Percentiles rank a stretch among this genome's conserved stretches.
Conservation (phyloP, 2,329 filamentous ascomycete genomes). For the Hawksworthiomyces lignivorus region DNA sequence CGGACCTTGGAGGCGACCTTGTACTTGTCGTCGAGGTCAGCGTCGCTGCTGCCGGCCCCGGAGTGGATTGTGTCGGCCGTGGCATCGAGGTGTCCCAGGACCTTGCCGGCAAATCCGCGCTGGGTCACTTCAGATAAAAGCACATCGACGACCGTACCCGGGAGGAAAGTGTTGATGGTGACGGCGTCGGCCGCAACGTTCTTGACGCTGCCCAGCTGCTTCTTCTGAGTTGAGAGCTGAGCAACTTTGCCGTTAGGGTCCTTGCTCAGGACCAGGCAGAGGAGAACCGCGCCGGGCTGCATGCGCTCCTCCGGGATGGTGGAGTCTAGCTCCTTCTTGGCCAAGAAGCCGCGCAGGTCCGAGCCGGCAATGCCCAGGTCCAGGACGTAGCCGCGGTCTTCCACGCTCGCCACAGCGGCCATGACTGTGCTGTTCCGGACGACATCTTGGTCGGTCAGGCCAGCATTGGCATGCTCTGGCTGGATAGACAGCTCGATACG, state of each 20-base stretch:
- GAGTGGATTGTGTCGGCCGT: slow-evolving; percentile 90
- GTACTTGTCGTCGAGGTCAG: slow-evolving; percentile 68
- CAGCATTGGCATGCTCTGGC: slow-evolving; percentile 69
- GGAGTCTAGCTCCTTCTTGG: slow-evolving; percentile 70
- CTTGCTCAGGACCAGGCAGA: slow-evolving; percentile 73
- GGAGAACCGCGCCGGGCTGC: slow-evolving; percentile 74
- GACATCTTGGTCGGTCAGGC: slow-evolving; percentile 64
- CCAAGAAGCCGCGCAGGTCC: slow-evolving; percentile 72
- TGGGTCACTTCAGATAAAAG: slow-evolving; percentile 68
- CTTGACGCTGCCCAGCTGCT: slow-evolving; percentile 59
- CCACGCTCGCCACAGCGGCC: slow-evolving; percentile 82
- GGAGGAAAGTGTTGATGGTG: slow-evolving; percentile 82
- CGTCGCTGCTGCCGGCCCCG: slow-evolving; percentile 60
- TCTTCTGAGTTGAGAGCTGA: slow-evolving; percentile 71
- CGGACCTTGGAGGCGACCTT: slow-evolving; percentile 79
- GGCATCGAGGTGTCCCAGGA: slow-evolving; percentile 85
- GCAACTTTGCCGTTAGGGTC: slow-evolving; percentile 73
- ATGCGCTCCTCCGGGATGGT: slow-evolving; percentile 54
- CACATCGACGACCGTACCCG: slow-evolving; percentile 83
- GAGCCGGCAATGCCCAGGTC: slow-evolving; percentile 68
- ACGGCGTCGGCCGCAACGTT: slow-evolving; percentile 67
- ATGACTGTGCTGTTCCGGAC: slow-evolving; percentile 73
- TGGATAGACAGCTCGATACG: slow-evolving; percentile 82
- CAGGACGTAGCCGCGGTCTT: slow-evolving; percentile 94
- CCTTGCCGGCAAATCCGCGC: slow-evolving; percentile 76